A percentile compares a stretch with the other conserved stretches of the same genome.
phyloP scores from a whole-genome alignment of 805 yeast species.

The Priceomyces castillae region DNA sequence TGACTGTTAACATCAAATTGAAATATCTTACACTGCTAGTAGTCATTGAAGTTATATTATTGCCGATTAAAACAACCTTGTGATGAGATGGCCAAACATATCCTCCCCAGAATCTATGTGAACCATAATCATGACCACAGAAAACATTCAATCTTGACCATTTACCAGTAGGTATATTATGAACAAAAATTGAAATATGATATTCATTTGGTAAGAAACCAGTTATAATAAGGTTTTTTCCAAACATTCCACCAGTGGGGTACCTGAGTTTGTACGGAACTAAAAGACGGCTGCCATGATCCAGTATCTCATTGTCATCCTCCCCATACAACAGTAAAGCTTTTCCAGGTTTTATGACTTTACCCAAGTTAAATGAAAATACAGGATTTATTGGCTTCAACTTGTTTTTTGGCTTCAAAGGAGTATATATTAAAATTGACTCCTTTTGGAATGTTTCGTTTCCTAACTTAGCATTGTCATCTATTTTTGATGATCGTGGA shows the following conservation, averaged over 20 bases:
- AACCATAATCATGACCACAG: slow-evolving; percentile 49
- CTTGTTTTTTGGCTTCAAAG: slow-evolving; percentile 16
- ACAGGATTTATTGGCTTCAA: slow-evolving; percentile 27
- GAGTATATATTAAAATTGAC: slow-evolving; percentile 34
- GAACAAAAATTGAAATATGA: slow-evolving; percentile 48
- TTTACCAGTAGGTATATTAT: slow-evolving; percentile 51
- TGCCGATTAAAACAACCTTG: slow-evolving; percentile 62
- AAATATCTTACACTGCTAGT: slow-evolving; percentile 47
- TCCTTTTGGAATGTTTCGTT: slow-evolving; percentile 10
- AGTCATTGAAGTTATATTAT: slow-evolving; percentile 41
- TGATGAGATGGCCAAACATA: slow-evolving; percentile 80
- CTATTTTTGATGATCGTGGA: background rate
- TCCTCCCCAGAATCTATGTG: slow-evolving; percentile 64
- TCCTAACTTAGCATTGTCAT: slow-evolving; percentile 7
- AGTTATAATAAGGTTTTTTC: slow-evolving; percentile 59
- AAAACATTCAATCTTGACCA: slow-evolving; percentile 64
- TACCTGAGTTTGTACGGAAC: slow-evolving; percentile 48
- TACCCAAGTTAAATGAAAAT: slow-evolving; percentile 33
- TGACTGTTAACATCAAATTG: slow-evolving; percentile 48
- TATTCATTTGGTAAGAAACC: slow-evolving; percentile 54
- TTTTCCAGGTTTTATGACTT: slow-evolving; percentile 29
- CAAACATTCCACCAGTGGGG: slow-evolving; percentile 65
- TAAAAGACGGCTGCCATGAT: slow-evolving; percentile 7
- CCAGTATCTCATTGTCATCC: slow-evolving; percentile 20
- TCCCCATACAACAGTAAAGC: slow-evolving; percentile 28